These are phyloP conservation scores for Crassisporium funariophilum DNA, from an alignment of 768 basidiomycete species.

Conservation along the genomic window DNA sequence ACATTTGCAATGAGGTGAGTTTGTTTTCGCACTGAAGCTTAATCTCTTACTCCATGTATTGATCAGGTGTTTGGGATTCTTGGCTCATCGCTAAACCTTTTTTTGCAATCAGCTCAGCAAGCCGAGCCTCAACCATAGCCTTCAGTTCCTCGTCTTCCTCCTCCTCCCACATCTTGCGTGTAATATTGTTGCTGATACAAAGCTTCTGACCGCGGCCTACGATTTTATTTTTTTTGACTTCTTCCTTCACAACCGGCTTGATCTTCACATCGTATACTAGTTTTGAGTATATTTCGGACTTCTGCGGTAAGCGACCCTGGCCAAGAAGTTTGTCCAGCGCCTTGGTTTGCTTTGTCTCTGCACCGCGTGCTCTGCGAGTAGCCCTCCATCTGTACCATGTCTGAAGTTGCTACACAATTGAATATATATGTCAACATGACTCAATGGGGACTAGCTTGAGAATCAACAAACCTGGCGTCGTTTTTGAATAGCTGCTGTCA, in stretches of 20 bases:
- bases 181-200: neutral
- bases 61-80: slow-evolving; percentile 2
- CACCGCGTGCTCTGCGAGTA: slow-evolving; percentile 1
- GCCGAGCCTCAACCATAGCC: neutral
- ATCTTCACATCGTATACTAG: slow-evolving; percentile 1
- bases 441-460: too few relatives aligned
- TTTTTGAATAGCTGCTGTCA: too few relatives aligned
- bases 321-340: neutral
- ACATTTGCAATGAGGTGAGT: neutral
- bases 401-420: slow-evolving; percentile 2
- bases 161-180: neutral
- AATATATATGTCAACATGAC: neutral
- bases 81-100: neutral
- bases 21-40: neutral
- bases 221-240: neutral
- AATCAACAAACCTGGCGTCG: too few relatives aligned
- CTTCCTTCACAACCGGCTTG: neutral
- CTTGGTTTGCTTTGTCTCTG: neutral
- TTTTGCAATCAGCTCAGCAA: neutral
- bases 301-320: neutral
- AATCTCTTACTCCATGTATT: slow-evolving; percentile 4
- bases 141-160: neutral
- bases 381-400: slow-evolving; percentile 9
- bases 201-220: neutral
- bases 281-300: slow-evolving; percentile 4